Evolutionary conservation across 2,329 filamentous ascomycete genomes (phyloP).

Genomic region (Colletotrichum kahawae): DNA sequence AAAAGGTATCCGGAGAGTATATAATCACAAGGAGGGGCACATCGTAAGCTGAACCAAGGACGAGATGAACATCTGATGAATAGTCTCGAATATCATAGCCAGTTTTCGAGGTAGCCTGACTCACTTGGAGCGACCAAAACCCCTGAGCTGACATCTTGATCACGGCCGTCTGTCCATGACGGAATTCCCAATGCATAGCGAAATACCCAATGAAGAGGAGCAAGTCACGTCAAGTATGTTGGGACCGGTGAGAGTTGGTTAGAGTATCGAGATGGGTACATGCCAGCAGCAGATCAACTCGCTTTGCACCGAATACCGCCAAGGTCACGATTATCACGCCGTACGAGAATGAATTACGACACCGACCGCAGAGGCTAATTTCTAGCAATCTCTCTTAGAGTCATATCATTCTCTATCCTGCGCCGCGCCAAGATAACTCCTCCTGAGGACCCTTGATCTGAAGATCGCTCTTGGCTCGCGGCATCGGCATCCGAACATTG

Average conservation of each 20-base stretch:
- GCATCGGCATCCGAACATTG: neutral
- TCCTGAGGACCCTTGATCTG: neutral
- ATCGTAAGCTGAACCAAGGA: neutral
- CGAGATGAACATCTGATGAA: neutral
- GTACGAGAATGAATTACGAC: accelerated
- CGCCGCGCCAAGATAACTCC: neutral
- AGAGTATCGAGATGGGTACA: neutral
- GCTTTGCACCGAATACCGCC: neutral
- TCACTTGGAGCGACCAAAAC: neutral
- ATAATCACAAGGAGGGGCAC: neutral
- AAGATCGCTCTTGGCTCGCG: neutral
- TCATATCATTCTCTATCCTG: neutral
- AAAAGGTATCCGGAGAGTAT: neutral
- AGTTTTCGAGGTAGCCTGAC: accelerated
- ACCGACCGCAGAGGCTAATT: no score
- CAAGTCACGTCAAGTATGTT: neutral
- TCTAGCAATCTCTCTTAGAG: no score
- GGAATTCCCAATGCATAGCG: no score
- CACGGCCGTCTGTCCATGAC: neutral
- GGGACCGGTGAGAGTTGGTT: no score
- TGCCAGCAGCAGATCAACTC: neutral
- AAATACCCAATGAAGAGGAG: neutral
- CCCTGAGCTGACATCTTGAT: neutral
- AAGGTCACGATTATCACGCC: neutral
- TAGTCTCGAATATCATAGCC: neutral